A percentile compares a stretch with the other conserved stretches of the same genome.
Evolutionary conservation across 768 basidiomycete species (phyloP).

Genomic region (Chiua virens): DNA sequence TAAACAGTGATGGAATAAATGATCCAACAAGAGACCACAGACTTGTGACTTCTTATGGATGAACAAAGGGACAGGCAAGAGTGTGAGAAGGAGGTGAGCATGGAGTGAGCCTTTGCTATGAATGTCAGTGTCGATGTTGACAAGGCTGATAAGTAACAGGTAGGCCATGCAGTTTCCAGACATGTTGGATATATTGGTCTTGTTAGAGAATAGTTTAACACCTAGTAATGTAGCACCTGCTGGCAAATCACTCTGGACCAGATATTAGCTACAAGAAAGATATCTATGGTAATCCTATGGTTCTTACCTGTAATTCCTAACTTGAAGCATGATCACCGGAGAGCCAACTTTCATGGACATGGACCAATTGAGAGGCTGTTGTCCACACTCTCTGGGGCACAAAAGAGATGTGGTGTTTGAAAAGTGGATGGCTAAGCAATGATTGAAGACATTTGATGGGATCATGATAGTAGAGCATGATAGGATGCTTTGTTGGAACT

Average conservation of each 20-base stretch:
- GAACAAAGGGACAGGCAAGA: not conserved
- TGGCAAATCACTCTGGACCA: not conserved
- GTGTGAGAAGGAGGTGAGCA: not conserved
- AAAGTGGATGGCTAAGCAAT: not conserved
- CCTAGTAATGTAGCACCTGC: not conserved
- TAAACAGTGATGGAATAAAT: not conserved
- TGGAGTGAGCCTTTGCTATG: not conserved
- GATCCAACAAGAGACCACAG: not conserved
- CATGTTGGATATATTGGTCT: not conserved
- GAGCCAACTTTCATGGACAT: not conserved
- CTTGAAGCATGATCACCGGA: not conserved
- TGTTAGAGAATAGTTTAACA: not conserved
- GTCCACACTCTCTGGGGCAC: not conserved
- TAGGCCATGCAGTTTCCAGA: not conserved
- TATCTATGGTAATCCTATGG: not conserved
- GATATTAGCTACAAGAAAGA: too few relatives aligned
- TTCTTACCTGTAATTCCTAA: not conserved
- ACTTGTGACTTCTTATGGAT: not conserved
- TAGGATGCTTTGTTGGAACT: not conserved
- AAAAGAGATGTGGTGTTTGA: not conserved
- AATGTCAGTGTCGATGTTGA: not conserved
- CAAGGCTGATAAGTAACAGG: not conserved
- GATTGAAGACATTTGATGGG: not conserved
- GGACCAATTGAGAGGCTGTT: not conserved
- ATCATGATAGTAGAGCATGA: not conserved